phyloP scores from a whole-genome alignment of 495 filamentous ascomycete species.

The Aspergillus panamensis region DNA sequence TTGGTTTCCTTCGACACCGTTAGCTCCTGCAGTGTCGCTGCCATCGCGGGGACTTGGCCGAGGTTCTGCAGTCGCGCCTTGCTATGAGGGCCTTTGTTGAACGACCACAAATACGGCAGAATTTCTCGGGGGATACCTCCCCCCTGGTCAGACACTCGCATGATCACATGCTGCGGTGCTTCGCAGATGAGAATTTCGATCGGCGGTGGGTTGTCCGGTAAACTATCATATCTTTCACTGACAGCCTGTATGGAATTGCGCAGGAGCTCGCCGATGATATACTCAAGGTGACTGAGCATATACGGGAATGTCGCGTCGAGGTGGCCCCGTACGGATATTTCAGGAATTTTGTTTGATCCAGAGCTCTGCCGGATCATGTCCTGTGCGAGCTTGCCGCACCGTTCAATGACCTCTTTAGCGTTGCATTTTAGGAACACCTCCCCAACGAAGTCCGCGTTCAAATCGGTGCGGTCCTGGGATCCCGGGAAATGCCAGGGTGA shows the following conservation, averaged over 20 bases:
- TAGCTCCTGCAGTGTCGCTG: constrained; percentile 91
- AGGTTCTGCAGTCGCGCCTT: constrained; percentile 75
- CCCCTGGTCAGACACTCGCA: constrained; percentile 92
- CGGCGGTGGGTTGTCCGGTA: constrained; percentile 57
- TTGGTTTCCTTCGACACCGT: constrained; percentile 34
- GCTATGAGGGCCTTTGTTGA: constrained; percentile 81
- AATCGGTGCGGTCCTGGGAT: constrained; percentile 58
- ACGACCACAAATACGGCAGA: constrained; percentile 92
- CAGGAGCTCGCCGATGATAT: constrained; percentile 92
- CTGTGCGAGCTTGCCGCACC: constrained; percentile 69
- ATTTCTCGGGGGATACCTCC: constrained; percentile 84
- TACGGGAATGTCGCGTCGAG: constrained; percentile 90
- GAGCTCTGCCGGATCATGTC: constrained; percentile 69
- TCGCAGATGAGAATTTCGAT: constrained; percentile 95
- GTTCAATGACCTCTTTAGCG: constrained; percentile 81
- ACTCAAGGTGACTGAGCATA: constrained; percentile 92
- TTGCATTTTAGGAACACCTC: constrained; percentile 95
- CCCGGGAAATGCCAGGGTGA: constrained; percentile 88
- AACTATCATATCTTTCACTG: constrained; percentile 60
- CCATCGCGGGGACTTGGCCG: constrained; percentile 82
- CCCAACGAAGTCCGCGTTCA: constrained; percentile 83
- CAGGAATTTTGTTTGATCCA: constrained; percentile 66
- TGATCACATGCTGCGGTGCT: constrained; percentile 90
- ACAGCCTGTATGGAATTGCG: constrained; percentile 93
- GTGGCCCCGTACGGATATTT: constrained; percentile 83